phyloP scores from a whole-genome alignment of 2,329 filamentous ascomycete genomes.

The Pseudonectria buxi region DNA sequence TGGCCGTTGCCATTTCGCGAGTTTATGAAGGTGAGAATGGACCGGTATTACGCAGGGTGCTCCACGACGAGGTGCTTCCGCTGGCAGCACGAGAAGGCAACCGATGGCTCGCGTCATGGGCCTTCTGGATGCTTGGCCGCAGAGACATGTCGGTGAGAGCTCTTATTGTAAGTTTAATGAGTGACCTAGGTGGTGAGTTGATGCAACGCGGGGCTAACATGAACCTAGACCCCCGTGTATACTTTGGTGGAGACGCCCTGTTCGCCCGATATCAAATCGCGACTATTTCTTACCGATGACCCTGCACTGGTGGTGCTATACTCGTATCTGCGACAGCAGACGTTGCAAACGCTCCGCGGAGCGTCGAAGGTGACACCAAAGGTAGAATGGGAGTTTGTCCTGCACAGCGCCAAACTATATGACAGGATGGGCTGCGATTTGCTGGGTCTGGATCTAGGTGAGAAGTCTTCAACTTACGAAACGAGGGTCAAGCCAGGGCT shows the following conservation, averaged over 20 bases:
- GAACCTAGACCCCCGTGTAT: constrained; percentile 63
- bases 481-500: not conserved
- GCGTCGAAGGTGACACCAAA: constrained; percentile 71
- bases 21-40: constrained; percentile 84
- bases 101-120: constrained; percentile 91
- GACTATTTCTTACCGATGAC: constrained; percentile 82
- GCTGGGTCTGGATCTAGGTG: constrained; percentile 76
- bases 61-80: constrained; percentile 73
- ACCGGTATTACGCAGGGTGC: constrained; percentile 62
- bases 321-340: constrained; percentile 73
- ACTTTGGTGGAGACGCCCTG: constrained; percentile 63
- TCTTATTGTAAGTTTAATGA: constrained; percentile 57
- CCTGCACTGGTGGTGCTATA: constrained; percentile 85
- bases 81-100: constrained; percentile 76
- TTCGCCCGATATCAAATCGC: constrained; percentile 64
- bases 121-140: constrained; percentile 82
- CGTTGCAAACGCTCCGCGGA: constrained; percentile 76
- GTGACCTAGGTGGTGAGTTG: not conserved
- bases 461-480: constrained; percentile 12
- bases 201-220: constrained; percentile 3
- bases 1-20: constrained; percentile 80
- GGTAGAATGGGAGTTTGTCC: constrained; percentile 81
- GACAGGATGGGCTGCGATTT: constrained; percentile 91
- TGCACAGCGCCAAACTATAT: constrained; percentile 78
- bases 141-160: constrained; percentile 78